Evolutionary conservation across 2,329 filamentous ascomycete genomes (phyloP).

Genomic region (Exophiala sp.): DNA sequence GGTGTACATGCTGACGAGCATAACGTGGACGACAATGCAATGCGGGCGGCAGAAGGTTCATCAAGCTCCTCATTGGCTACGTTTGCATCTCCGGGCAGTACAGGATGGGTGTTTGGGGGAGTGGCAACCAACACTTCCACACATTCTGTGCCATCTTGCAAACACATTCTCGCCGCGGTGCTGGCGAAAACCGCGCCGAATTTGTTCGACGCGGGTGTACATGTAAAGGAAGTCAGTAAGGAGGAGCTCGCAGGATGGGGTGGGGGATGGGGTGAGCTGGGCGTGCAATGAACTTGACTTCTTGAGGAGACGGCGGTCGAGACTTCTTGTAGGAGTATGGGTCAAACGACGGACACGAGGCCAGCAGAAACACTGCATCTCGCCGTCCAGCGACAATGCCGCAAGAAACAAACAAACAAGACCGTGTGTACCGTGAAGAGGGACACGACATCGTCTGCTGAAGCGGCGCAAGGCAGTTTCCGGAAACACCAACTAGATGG

Average conservation of each 20-base stretch:
- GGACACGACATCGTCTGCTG: no score
- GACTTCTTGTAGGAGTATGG: no score
- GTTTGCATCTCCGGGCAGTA: constrained; percentile 5
- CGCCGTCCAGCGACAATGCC: no score
- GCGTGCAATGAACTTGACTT: constrained; percentile 3
- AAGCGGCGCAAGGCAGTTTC: no score
- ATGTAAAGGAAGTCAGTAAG: constrained; percentile 49
- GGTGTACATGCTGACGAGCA: constrained; percentile 27
- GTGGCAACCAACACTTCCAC: constrained; percentile 26
- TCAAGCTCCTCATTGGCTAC: neutral
- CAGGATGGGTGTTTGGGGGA: constrained; percentile 36
- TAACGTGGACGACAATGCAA: neutral
- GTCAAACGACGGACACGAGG: no score
- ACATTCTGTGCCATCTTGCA: constrained; percentile 59
- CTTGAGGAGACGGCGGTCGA: no score
- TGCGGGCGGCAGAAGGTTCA: neutral
- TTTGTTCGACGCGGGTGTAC: constrained; percentile 53
- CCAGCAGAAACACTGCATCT: no score
- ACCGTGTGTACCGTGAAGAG: no score
- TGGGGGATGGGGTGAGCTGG: constrained; percentile 41
- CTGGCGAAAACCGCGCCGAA: constrained; percentile 60
- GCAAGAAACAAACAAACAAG: no score
- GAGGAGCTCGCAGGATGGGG: constrained; percentile 70
- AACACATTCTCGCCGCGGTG: constrained; percentile 81
- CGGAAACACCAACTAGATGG: no score